phyloP scores from a whole-genome alignment of 164 flowering plant species.

The Piper betle region DNA sequence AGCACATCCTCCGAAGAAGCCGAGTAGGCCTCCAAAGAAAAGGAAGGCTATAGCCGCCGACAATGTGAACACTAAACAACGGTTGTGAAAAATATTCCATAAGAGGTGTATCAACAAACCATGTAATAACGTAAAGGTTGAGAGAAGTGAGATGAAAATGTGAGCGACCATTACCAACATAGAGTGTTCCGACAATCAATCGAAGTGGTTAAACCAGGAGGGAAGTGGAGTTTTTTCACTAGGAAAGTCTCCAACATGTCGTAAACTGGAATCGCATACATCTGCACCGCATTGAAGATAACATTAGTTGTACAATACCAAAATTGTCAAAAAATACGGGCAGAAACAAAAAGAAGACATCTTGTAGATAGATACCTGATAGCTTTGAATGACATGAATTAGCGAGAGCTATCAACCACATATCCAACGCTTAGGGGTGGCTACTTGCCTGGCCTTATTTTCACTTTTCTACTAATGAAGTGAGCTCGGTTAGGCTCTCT shows the following conservation, averaged over 20 bases:
- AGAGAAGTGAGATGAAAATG: background rate
- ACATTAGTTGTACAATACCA: background rate
- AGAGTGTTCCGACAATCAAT: conserved; percentile 26
- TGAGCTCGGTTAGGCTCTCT: no score
- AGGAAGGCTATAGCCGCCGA: conserved; percentile 4
- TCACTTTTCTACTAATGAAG: no score
- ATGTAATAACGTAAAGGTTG: background rate
- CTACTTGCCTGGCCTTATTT: no score
- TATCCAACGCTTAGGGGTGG: no score
- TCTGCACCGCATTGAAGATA: conserved; percentile 11
- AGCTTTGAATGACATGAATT: conserved; percentile 48
- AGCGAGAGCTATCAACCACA: conserved; percentile 37
- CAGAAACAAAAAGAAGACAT: background rate
- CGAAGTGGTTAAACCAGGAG: conserved; percentile 33
- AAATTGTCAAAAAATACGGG: background rate
- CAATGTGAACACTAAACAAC: conserved; percentile 3
- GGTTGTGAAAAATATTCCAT: background rate
- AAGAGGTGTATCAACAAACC: background rate
- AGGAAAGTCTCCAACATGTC: conserved; percentile 51
- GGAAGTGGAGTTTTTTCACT: conserved; percentile 31
- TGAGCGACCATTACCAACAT: conserved; percentile 34
- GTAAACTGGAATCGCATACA: conserved; percentile 54
- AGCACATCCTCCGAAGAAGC: conserved; percentile 8
- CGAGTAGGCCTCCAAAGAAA: conserved; percentile 8
- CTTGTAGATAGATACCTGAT: conserved; percentile 27